These are phyloP conservation scores for Fusarium nygamai DNA, from an alignment of 2,329 filamentous ascomycete genomes.

Conservation along the genomic window DNA sequence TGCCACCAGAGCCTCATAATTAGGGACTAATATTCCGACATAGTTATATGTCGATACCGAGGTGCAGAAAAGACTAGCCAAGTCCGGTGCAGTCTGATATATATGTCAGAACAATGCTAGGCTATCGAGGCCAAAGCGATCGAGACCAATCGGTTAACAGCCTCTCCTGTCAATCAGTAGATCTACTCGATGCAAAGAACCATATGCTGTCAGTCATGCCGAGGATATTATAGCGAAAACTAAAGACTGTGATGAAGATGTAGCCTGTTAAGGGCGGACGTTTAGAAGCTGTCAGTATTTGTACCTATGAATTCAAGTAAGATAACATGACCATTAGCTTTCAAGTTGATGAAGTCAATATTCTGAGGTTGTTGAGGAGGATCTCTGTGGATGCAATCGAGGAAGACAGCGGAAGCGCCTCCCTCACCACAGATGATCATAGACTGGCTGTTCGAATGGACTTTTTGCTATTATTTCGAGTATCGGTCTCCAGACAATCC, in stretches of 20 bases:
- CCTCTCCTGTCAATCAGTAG: not conserved
- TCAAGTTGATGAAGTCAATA: too few relatives aligned
- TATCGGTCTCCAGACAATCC: too few relatives aligned
- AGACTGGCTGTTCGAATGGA: fast-evolving
- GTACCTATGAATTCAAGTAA: too few relatives aligned
- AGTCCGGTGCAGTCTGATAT: fast-evolving
- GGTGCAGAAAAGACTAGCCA: too few relatives aligned
- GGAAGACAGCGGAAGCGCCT: not conserved
- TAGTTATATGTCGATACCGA: fast-evolving
- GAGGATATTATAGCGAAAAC: too few relatives aligned
- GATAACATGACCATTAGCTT: too few relatives aligned
- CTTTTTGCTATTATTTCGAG: too few relatives aligned
- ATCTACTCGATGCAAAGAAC: not conserved
- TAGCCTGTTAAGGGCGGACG: fast-evolving
- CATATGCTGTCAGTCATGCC: too few relatives aligned
- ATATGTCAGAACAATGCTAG: too few relatives aligned
- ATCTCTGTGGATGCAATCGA: too few relatives aligned
- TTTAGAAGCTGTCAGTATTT: not conserved
- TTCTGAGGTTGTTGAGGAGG: too few relatives aligned
- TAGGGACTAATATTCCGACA: not conserved
- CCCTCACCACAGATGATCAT: not conserved
- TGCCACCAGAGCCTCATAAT: not conserved
- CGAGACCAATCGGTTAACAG: not conserved
- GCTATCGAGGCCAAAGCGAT: too few relatives aligned
- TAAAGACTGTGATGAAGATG: fast-evolving